Conservation (phyloP, 176 grass and related monocot species). For the Oryza longistaminata region DNA sequence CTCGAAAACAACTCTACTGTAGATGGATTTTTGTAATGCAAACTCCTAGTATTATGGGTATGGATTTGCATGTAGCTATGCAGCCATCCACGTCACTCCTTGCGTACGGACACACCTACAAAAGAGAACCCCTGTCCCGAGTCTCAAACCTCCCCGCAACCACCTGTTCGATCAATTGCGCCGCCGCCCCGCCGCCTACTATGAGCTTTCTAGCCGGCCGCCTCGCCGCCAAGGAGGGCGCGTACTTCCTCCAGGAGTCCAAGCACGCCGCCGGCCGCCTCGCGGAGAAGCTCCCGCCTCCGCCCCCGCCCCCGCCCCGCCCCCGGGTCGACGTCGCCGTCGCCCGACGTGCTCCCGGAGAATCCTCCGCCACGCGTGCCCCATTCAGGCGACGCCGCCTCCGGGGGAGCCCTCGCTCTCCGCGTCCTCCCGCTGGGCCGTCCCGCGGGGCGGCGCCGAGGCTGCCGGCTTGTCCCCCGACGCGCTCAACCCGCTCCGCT, state of each 20-base stretch:
- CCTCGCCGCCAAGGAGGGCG: slow-evolving; percentile 71
- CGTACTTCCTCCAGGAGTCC: slow-evolving; percentile 89
- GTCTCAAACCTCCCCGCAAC: neutral
- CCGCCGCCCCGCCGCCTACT: neutral
- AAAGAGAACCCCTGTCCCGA: neutral
- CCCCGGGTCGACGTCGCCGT: neutral
- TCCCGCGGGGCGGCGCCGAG: slow-evolving; percentile 20
- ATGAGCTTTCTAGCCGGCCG: slow-evolving; percentile 90
- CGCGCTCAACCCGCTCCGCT: slow-evolving; percentile 70
- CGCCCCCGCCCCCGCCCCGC: neutral
- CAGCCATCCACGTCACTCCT: slow-evolving; percentile 27
- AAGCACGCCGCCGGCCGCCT: slow-evolving; percentile 71
- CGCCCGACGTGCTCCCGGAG: slow-evolving; percentile 80
- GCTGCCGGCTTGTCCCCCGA: slow-evolving; percentile 38
- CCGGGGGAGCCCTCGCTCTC: slow-evolving; percentile 43
- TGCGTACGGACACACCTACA: slow-evolving; percentile 1
- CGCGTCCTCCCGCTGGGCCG: slow-evolving; percentile 59
- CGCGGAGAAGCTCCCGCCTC: slow-evolving; percentile 59
- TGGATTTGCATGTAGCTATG: neutral
- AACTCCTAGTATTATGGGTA: neutral
- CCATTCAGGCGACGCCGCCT: slow-evolving; percentile 48
- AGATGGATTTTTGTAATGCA: too few relatives aligned
- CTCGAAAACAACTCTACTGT: too few relatives aligned
- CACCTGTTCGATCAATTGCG: slow-evolving; percentile 45
- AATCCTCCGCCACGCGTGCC: slow-evolving; percentile 84